These are phyloP conservation scores for Wakefieldia striispora DNA, from an alignment of 768 basidiomycete species.

Conservation along the genomic window DNA sequence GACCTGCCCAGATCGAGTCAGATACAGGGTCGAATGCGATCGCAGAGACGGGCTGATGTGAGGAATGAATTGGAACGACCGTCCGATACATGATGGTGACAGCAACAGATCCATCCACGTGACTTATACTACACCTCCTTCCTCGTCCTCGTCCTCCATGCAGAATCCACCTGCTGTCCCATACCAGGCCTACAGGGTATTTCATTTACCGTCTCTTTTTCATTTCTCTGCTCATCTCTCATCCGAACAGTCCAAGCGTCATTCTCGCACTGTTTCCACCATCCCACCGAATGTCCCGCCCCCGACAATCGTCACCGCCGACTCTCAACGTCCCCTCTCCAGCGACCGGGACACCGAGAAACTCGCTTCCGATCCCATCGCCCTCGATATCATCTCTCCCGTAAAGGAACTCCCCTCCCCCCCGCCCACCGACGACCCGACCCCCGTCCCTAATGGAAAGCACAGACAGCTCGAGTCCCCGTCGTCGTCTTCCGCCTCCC, in stretches of 20 bases:
- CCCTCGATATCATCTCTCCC: constrained; percentile 5
- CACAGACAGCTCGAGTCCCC: no score
- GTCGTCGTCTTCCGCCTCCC: no score
- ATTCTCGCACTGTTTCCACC: constrained; percentile 39
- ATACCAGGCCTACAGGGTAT: constrained; percentile 50
- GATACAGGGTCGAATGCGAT: constrained; percentile 89
- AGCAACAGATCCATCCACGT: no score
- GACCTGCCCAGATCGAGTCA: constrained; percentile 86
- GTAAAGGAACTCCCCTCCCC: neutral
- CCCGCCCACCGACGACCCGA: neutral
- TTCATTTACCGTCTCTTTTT: neutral
- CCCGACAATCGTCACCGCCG: constrained; percentile 2
- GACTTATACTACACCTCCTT: neutral
- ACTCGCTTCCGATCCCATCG: neutral
- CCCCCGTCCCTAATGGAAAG: no score
- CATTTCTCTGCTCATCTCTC: neutral
- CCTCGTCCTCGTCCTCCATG: neutral
- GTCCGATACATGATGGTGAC: constrained; percentile 21
- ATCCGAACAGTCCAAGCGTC: constrained; percentile 43
- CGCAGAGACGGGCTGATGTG: constrained; percentile 58
- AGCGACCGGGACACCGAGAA: constrained; percentile 26
- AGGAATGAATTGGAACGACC: constrained; percentile 8
- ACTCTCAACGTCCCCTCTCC: constrained; percentile 5
- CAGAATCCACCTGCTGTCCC: constrained; percentile 33
- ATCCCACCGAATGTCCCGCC: constrained; percentile 25